Conservation (phyloP, 257 asterid species). For the Scutellaria baicalensis region DNA sequence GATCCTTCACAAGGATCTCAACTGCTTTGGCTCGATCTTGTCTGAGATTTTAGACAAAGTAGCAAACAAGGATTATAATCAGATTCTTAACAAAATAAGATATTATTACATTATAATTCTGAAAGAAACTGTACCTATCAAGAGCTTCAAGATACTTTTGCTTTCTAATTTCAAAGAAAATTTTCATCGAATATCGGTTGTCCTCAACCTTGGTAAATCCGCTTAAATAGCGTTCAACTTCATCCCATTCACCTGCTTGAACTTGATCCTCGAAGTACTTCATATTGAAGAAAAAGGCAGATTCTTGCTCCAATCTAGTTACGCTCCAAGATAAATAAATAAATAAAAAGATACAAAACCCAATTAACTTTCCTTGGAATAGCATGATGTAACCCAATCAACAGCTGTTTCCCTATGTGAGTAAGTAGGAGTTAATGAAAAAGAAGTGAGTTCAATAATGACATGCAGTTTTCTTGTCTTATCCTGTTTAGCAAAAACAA, state of each 20-base stretch:
- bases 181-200: conserved; percentile 90
- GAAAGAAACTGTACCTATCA: conserved; percentile 47
- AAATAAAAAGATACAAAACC: conserved; percentile 6
- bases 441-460: neutral
- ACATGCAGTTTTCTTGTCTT: neutral
- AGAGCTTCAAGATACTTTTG: conserved; percentile 98
- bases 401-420: neutral
- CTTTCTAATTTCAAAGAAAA: conserved; percentile 92
- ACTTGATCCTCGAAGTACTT: conserved; percentile 91
- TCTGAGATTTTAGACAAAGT: conserved; percentile 32
- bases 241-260: conserved; percentile 99
- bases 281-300: conserved; percentile 93
- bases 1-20: conserved; percentile 91
- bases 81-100: conserved; percentile 4
- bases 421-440: neutral
- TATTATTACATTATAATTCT: neutral
- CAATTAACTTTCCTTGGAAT: neutral
- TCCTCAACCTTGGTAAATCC: conserved; percentile 97
- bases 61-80: conserved; percentile 5
- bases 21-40: conserved; percentile 87
- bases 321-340: conserved; percentile 7
- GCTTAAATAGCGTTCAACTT: conserved; percentile 76
- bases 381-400: neutral
- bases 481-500: neutral
- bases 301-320: conserved; percentile 89